Percentiles rank a stretch among this genome's conserved stretches.
Conservation (phyloP, 306 rosid species). For the Malus sieversii region DNA sequence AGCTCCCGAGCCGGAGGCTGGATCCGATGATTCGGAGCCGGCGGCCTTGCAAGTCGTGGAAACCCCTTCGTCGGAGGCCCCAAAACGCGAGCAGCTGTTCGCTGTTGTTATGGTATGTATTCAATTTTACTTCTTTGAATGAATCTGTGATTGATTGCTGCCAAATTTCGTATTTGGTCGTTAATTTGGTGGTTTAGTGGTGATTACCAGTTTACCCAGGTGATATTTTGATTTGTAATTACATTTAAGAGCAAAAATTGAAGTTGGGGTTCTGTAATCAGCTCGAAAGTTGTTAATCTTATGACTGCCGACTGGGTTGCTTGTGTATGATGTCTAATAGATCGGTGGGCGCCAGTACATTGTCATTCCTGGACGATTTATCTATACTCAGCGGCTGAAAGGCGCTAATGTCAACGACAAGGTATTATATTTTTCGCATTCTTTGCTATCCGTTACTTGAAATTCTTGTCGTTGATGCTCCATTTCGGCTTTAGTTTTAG, state of each 20-base stretch:
- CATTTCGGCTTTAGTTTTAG: background rate
- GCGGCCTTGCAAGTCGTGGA: conserved; percentile 27
- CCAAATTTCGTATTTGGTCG: background rate
- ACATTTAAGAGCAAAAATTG: background rate
- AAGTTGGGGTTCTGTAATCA: background rate
- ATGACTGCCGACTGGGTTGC: background rate
- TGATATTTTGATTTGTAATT: background rate
- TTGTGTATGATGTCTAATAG: conserved; percentile 26
- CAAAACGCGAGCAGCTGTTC: conserved; percentile 64
- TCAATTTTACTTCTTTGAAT: background rate
- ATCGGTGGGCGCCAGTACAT: conserved; percentile 84
- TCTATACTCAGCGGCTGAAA: conserved; percentile 76
- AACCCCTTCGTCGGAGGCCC: conserved; percentile 18
- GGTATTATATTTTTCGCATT: conserved; percentile 33
- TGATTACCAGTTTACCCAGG: background rate
- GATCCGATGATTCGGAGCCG: conserved; percentile 12
- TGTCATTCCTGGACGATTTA: conserved; percentile 83
- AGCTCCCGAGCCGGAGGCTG: conserved; percentile 4
- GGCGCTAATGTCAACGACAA: conserved; percentile 76
- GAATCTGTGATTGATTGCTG: background rate
- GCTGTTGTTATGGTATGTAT: conserved; percentile 84
- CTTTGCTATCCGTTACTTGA: conserved; percentile 8
- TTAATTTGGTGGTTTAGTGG: background rate
- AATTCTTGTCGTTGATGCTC: background rate
- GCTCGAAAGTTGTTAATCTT: background rate